Conservation (phyloP, 352 stramenopile genomes). For the Vaucheria bursata region DNA sequence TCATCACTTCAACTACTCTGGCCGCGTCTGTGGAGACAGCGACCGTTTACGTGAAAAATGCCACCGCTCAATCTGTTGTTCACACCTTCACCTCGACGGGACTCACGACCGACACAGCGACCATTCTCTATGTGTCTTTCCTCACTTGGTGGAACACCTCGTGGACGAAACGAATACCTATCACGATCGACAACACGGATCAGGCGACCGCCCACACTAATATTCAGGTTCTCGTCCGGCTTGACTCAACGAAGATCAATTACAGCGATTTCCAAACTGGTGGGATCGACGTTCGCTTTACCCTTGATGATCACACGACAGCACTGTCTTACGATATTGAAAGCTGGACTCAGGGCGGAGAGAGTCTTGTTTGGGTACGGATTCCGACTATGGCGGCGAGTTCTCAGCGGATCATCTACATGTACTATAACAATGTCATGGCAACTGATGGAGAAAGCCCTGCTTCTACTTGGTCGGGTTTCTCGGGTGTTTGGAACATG, state of each 20-base stretch:
- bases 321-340: not conserved
- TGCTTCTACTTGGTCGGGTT: not conserved
- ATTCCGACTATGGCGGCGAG: not conserved
- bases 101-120: not conserved
- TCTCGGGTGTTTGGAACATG: not conserved
- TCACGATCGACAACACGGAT: not conserved
- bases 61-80: not conserved
- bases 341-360: not conserved
- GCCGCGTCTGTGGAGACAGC: not conserved
- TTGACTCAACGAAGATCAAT: not conserved
- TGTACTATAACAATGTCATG: not conserved
- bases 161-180: not conserved
- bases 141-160: not conserved
- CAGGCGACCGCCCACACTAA: not conserved
- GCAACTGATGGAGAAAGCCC: not conserved
- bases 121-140: not conserved
- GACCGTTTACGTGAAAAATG: not conserved
- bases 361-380: constrained; percentile 2
- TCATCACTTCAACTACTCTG: not conserved
- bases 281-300: not conserved
- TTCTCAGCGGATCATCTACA: constrained; percentile 1
- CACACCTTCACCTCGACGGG: not conserved
- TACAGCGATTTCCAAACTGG: not conserved
- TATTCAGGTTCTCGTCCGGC: not conserved
- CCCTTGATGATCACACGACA: not conserved